Percentiles rank a stretch among this genome's conserved stretches.
Conservation (phyloP, 257 asterid species). For the Anisodus tanguticus region DNA sequence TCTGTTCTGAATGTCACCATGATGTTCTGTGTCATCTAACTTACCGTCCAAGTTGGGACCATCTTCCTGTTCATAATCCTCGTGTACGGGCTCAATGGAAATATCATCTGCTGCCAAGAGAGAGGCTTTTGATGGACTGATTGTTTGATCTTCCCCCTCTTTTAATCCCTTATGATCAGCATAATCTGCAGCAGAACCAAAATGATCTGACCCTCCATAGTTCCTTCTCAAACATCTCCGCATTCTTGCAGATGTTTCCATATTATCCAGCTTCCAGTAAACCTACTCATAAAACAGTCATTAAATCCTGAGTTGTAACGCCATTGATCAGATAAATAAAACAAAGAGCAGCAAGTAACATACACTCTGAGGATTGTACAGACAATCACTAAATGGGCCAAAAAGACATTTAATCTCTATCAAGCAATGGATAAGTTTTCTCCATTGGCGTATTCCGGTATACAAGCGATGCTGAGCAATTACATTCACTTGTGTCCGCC, state of each 20-base stretch:
- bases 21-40: conserved; percentile 49
- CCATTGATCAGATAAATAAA: conserved; percentile 38
- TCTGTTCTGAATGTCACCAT: conserved; percentile 48
- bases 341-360: conserved; percentile 37
- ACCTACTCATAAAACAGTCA: conserved; percentile 54
- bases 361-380: conserved; percentile 77
- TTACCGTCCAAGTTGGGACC: conserved; percentile 50
- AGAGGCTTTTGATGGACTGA: conserved; percentile 84
- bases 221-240: conserved; percentile 83
- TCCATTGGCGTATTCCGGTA: conserved; percentile 96
- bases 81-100: conserved; percentile 65
- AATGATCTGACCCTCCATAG: conserved; percentile 86
- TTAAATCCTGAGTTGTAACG: conserved; percentile 32
- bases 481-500: conserved; percentile 84
- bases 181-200: conserved; percentile 93
- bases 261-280: conserved; percentile 91
- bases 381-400: conserved; percentile 73
- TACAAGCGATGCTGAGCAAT: conserved; percentile 71
- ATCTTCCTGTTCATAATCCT: conserved; percentile 83
- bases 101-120: conserved; percentile 89
- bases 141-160: conserved; percentile 54
- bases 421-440: conserved; percentile 89
- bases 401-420: conserved; percentile 84
- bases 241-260: conserved; percentile 96
- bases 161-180: conserved; percentile 61